These are phyloP conservation scores for Pseudogymnoascus destructans DNA, from an alignment of 2,329 filamentous ascomycete genomes.

Conservation along the genomic window DNA sequence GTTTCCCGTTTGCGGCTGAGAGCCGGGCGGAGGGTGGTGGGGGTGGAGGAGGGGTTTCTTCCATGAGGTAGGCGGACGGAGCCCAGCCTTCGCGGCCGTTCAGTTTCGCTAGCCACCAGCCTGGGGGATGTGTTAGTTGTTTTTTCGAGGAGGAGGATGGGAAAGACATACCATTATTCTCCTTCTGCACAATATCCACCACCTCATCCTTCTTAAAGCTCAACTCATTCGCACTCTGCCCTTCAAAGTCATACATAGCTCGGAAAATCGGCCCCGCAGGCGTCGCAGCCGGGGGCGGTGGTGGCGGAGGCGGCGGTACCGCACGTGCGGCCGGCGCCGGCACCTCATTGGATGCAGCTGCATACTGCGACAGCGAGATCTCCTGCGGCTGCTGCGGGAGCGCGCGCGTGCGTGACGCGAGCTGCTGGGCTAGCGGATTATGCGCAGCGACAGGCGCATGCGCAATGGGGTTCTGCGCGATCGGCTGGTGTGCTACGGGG, in stretches of 20 bases:
- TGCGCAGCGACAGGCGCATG: conserved; percentile 16
- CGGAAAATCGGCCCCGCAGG: conserved; percentile 66
- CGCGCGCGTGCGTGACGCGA: background rate
- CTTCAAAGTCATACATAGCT: conserved; percentile 83
- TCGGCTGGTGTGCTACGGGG: conserved; percentile 10
- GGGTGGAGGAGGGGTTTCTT: conserved; percentile 55
- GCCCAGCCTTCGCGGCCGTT: conserved; percentile 71
- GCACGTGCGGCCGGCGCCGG: conserved; percentile 31
- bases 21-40: conserved; percentile 41
- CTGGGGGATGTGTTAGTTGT: conserved; percentile 37
- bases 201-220: conserved; percentile 68
- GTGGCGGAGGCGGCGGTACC: conserved; percentile 48
- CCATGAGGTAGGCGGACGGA: conserved; percentile 86
- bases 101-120: conserved; percentile 92
- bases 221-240: conserved; percentile 74
- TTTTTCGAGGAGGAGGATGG: background rate
- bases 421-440: conserved; percentile 25
- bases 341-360: conserved; percentile 19
- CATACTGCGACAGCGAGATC: conserved; percentile 27
- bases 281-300: conserved; percentile 49
- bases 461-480: background rate
- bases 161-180: conserved; percentile 66
- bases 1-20: conserved; percentile 30
- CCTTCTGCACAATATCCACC: conserved; percentile 84
- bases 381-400: background rate